These are phyloP conservation scores for Nakazawaea molendinolei DNA, from an alignment of 805 yeast species.

Conservation along the genomic window DNA sequence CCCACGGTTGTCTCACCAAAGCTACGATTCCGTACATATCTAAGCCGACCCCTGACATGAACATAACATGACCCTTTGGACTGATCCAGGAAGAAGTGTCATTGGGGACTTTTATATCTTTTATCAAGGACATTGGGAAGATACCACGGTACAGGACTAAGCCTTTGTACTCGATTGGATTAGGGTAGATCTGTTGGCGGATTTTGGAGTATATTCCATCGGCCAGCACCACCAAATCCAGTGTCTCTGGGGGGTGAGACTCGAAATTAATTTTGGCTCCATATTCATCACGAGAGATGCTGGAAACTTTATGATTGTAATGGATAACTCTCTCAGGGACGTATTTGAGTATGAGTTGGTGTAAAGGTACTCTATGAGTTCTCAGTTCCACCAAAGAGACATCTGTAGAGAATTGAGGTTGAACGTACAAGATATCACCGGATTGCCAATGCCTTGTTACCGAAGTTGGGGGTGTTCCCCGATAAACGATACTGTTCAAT, in stretches of 20 bases:
- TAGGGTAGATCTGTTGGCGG: constrained; percentile 10
- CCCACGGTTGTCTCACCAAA: not conserved
- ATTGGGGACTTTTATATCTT: constrained; percentile 9
- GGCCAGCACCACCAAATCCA: constrained; percentile 13
- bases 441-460: constrained; percentile 1
- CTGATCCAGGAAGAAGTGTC: constrained; percentile 9
- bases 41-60: not conserved
- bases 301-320: constrained; percentile 7
- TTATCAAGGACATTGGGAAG: constrained; percentile 7
- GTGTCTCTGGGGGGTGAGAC: constrained; percentile 1
- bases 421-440: not conserved
- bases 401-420: not conserved
- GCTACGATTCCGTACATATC: not conserved
- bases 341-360: constrained; percentile 1
- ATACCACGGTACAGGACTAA: constrained; percentile 13
- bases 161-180: constrained; percentile 11
- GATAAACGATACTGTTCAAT: not conserved
- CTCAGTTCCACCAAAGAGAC: not conserved
- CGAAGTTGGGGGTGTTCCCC: not conserved
- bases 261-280: constrained; percentile 1
- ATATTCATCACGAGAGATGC: constrained; percentile 5
- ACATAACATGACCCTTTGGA: not conserved
- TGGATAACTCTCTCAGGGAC: constrained; percentile 10
- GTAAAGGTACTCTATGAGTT: constrained; percentile 1
- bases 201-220: constrained; percentile 15